Evolutionary conservation across 192 early-diverging fungal genomes (phyloP).

Genomic region (Coemansia asiatica): DNA sequence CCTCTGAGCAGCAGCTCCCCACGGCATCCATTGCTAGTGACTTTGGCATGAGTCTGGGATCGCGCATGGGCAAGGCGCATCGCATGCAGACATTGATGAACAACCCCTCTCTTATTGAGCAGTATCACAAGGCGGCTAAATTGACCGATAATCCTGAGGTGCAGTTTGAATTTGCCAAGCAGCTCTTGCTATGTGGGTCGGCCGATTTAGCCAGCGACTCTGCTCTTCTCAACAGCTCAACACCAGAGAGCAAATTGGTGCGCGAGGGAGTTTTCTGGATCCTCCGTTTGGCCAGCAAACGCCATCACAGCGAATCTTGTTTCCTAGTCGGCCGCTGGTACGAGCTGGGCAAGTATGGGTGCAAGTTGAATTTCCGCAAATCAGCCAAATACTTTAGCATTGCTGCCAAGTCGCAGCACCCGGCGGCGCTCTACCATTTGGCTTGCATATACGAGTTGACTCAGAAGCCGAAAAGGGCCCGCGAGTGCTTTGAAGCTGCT

Average conservation of each 20-base stretch:
- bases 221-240: constrained; percentile 14
- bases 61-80: constrained; percentile 47
- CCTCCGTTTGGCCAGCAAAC: constrained; percentile 42
- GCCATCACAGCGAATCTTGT: constrained; percentile 34
- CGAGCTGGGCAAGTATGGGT: constrained; percentile 53
- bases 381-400: constrained; percentile 34
- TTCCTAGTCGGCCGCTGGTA: constrained; percentile 54
- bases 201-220: constrained; percentile 39
- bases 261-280: constrained; percentile 56
- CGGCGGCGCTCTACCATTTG: constrained; percentile 39
- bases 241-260: constrained; percentile 39
- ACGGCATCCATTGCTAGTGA: constrained; percentile 22
- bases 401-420: constrained; percentile 36
- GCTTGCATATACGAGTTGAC: constrained; percentile 34
- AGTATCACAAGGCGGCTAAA: constrained; percentile 71
- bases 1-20: constrained; percentile 18
- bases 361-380: constrained; percentile 36
- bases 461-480: constrained; percentile 35
- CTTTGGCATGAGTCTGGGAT: constrained; percentile 43
- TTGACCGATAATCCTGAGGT: constrained; percentile 68
- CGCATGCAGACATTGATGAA: constrained; percentile 50
- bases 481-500: constrained; percentile 43
- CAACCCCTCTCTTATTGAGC: constrained; percentile 50
- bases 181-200: constrained; percentile 50
- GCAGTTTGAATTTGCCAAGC: constrained; percentile 73